Evolutionary conservation across 495 filamentous ascomycete genomes (phyloP).

Genomic region (Penicillium bialowiezense): DNA sequence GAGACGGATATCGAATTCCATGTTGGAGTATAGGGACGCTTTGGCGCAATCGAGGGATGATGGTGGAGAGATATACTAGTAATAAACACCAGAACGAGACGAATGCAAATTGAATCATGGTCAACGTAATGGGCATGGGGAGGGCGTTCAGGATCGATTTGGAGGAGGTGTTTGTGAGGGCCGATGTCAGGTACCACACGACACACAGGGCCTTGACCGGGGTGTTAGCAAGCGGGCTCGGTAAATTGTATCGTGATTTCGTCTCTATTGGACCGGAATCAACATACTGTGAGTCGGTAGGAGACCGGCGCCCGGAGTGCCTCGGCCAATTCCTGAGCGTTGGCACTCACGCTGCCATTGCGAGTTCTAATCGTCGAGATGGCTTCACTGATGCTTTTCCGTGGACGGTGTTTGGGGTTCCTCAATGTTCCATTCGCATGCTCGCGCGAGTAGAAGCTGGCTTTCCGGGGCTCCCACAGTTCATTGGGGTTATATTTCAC

Average conservation of each 20-base stretch:
- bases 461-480: conserved; percentile 39
- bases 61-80: conserved; percentile 66
- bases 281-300: conserved; percentile 76
- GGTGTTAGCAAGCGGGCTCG: conserved; percentile 11
- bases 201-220: conserved; percentile 68
- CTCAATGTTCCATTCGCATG: conserved; percentile 41
- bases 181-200: conserved; percentile 91
- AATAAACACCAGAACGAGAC: conserved; percentile 86
- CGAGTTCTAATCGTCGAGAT: conserved; percentile 74
- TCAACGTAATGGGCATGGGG: conserved; percentile 88
- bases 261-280: neutral
- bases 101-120: conserved; percentile 91
- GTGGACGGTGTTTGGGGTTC: conserved; percentile 60
- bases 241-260: neutral
- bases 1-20: conserved; percentile 75
- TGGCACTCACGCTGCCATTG: conserved; percentile 80
- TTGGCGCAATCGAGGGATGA: conserved; percentile 64
- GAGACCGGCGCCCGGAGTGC: conserved; percentile 89
- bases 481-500: conserved; percentile 34
- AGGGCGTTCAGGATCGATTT: conserved; percentile 96
- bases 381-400: conserved; percentile 84
- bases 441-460: conserved; percentile 30
- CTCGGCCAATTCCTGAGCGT: conserved; percentile 89
- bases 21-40: conserved; percentile 75
- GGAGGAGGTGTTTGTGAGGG: conserved; percentile 94